A percentile compares a stretch with the other conserved stretches of the same genome.
Conservation (phyloP, 306 rosid genomes). For the Fagus crenata region DNA sequence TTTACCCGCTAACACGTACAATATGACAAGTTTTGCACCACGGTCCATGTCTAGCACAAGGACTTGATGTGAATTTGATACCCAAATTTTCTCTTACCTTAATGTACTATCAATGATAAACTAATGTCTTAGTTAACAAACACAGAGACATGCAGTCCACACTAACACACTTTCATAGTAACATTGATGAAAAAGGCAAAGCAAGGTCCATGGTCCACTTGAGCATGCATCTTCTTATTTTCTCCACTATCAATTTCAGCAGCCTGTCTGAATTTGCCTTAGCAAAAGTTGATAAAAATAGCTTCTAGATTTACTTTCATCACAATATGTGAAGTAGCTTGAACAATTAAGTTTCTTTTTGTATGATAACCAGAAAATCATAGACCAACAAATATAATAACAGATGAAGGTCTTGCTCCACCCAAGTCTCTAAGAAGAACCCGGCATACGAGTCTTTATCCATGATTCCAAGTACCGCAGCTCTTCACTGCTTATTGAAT, state of each 20-base stretch:
- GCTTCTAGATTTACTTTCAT: background rate
- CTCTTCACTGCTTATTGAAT: constrained; percentile 66
- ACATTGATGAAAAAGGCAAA: background rate
- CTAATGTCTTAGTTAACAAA: background rate
- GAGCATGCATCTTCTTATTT: background rate
- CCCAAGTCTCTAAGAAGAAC: constrained; percentile 48
- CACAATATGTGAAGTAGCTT: background rate
- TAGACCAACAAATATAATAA: background rate
- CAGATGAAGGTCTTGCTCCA: background rate
- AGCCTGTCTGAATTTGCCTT: background rate
- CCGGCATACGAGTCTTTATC: constrained; percentile 62
- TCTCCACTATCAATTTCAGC: background rate
- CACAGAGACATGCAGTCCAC: background rate
- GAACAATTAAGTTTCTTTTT: background rate
- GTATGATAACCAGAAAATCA: background rate
- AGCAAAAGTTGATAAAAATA: background rate
- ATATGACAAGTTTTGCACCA: no score
- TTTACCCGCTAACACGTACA: no score
- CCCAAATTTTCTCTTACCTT: no score
- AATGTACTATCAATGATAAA: background rate
- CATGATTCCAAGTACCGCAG: constrained; percentile 64
- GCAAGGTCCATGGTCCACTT: background rate
- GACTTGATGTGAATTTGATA: no score
- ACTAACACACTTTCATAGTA: background rate
- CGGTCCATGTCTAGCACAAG: no score